Conservation (phyloP, 2,329 filamentous ascomycete species). For the Penicillium sp. region DNA sequence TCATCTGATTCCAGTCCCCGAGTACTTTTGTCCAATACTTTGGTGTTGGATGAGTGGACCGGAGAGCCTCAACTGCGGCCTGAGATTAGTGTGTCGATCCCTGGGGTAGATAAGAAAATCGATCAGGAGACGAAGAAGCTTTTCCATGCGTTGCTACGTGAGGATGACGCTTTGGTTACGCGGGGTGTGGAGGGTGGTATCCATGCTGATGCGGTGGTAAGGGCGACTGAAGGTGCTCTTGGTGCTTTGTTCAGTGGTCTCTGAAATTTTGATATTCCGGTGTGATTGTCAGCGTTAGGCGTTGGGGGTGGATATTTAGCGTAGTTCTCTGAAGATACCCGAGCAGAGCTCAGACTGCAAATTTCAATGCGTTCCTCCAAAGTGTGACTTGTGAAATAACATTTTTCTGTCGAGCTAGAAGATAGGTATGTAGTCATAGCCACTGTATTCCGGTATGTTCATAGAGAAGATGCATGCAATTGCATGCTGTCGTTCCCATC, state of each 20-base stretch:
- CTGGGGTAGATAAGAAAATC: slow-evolving; percentile 28
- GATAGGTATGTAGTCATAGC: neutral
- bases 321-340: slow-evolving; percentile 7
- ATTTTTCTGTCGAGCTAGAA: neutral
- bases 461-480: neutral
- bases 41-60: slow-evolving; percentile 43
- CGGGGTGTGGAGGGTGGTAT: slow-evolving; percentile 18
- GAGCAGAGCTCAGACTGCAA: slow-evolving; percentile 2
- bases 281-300: neutral
- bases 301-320: neutral
- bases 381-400: neutral
- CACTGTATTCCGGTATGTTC: neutral
- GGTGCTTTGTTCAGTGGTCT: slow-evolving; percentile 31
- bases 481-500: neutral
- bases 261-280: slow-evolving; percentile 10
- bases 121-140: slow-evolving; percentile 42
- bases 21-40: slow-evolving; percentile 37
- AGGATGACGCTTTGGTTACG: slow-evolving; percentile 11
- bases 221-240: slow-evolving; percentile 38
- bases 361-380: neutral
- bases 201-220: slow-evolving; percentile 33
- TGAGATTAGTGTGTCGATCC: slow-evolving; percentile 35
- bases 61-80: slow-evolving; percentile 41
- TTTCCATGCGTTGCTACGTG: slow-evolving; percentile 37
- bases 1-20: slow-evolving; percentile 10